Evolutionary conservation across 208 protist species (phyloP).

Genomic region (Herpetomonas tarakana): DNA sequence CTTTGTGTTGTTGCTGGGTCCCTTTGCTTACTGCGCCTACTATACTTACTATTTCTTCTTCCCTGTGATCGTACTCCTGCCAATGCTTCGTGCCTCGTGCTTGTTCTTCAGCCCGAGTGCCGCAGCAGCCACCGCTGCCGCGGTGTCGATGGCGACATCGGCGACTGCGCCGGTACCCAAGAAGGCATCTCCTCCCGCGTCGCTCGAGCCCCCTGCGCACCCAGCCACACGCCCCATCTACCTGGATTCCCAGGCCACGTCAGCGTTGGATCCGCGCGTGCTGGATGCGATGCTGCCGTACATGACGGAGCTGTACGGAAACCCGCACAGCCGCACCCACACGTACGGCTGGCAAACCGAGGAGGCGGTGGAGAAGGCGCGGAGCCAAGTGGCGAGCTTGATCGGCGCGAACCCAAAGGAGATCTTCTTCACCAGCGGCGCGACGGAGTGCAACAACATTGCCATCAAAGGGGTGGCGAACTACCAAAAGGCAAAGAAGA

Average conservation of each 20-base stretch:
- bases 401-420: slow-evolving; percentile 97
- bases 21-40: slow-evolving; percentile 7
- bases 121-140: background rate
- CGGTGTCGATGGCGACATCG: slow-evolving; percentile 5
- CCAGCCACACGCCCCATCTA: slow-evolving; percentile 81
- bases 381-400: slow-evolving; percentile 85
- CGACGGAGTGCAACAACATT: slow-evolving; percentile 99
- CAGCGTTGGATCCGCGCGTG: slow-evolving; percentile 96
- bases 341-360: slow-evolving; percentile 96
- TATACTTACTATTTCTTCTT: background rate
- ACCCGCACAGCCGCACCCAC: slow-evolving; percentile 98
- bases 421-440: slow-evolving; percentile 99
- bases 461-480: slow-evolving; percentile 98
- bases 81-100: slow-evolving; percentile 46
- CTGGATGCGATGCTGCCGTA: slow-evolving; percentile 99
- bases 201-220: too few relatives aligned
- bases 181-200: too few relatives aligned
- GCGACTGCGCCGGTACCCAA: too few relatives aligned
- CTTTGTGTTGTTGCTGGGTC: slow-evolving; percentile 18
- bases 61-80: background rate
- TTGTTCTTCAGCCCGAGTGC: slow-evolving; percentile 18
- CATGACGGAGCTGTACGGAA: slow-evolving; percentile 97
- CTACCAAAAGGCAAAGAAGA: slow-evolving; percentile 97
- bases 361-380: slow-evolving; percentile 94
- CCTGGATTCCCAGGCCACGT: slow-evolving; percentile 96